Evolutionary conservation across 495 filamentous ascomycete species (phyloP).

Genomic region (Hypomontagnella monticulosa): DNA sequence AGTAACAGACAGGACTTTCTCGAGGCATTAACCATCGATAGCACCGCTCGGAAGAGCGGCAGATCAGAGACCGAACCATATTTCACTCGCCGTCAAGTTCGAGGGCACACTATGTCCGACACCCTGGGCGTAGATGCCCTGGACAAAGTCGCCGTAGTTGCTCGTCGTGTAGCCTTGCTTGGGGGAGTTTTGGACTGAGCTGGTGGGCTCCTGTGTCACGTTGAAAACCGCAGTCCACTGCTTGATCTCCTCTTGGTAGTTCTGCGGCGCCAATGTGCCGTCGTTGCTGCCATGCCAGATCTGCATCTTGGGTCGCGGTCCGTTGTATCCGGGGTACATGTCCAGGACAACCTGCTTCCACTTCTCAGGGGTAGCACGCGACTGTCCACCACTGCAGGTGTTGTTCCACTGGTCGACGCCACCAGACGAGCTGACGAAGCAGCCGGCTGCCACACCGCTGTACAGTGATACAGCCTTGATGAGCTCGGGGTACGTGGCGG

Average conservation of each 20-base stretch:
- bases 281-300: conserved; percentile 62
- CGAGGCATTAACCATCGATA: not conserved
- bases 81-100: conserved; percentile 50
- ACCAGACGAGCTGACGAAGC: conserved; percentile 55
- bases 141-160: conserved; percentile 50
- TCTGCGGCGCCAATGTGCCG: conserved; percentile 55
- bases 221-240: conserved; percentile 63
- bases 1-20: not conserved
- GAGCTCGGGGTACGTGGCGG: conserved; percentile 66
- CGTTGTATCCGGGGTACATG: conserved; percentile 60
- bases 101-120: conserved; percentile 52
- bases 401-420: conserved; percentile 57
- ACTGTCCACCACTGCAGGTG: conserved; percentile 53
- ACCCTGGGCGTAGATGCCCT: conserved; percentile 53
- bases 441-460: conserved; percentile 68
- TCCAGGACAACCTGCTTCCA: conserved; percentile 56
- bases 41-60: not conserved
- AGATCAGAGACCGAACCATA: conserved; percentile 49
- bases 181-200: conserved; percentile 47
- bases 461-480: conserved; percentile 65
- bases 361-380: conserved; percentile 50
- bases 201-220: conserved; percentile 44
- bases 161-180: conserved; percentile 51
- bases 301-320: conserved; percentile 65
- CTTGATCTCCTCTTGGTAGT: conserved; percentile 61